Base-by-base conservation (phyloP, 768 basidiomycete species). In the Sarcomyxa edulis region DNA sequence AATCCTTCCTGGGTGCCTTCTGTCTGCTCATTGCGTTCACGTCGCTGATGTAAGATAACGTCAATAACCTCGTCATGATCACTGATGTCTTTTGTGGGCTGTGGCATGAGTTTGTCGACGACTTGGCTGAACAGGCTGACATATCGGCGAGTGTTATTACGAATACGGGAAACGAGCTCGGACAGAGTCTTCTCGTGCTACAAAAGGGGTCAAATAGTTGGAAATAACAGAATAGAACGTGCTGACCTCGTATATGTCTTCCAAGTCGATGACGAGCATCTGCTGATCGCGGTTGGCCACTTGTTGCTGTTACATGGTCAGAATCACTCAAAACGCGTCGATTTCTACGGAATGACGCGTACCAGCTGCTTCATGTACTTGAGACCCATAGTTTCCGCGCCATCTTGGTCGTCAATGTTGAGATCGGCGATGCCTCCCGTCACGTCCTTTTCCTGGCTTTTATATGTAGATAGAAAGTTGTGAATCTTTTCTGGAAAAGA, bases 51-150 rank as follows among this genome's bases (percentile, higher is more conserved):
- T 46, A 98, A 73, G 42, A 99, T 96, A 4, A 98, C 82, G 60
- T 99, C 96, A 27, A 97, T 87, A 34, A 97, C 94, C 59, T 99
- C 96, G 45, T 91, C 87, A 27, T 91, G 78, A 46, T 90, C 82
- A 41, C 80, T 84, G 44, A 97, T 87, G 50, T 96, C 93, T 55
- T 82, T 85, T 7, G 87, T 93, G 9, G 93, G 89, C 25, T 70
- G 66, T 11, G 93, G 94, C 74, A 97, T 81, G 38, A 95, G 71
- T 45, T 78, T 76, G 70, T 99, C 96, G 38, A 97, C 76, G 32
- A 87, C 91, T 53, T 91, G 84, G 48, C 81, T 78, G 67, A 98
- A 97, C 15, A 99, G 69, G 45, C 71, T 71, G 46, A 90, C 75
- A 63, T 98, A 99, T 52, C 95, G 90, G 47, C 89, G 80, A 16